Percentiles rank a stretch among this genome's conserved stretches.
Conservation (phyloP, 1,139 yeast genomes). For the Saccharomyces pastorianus region DNA sequence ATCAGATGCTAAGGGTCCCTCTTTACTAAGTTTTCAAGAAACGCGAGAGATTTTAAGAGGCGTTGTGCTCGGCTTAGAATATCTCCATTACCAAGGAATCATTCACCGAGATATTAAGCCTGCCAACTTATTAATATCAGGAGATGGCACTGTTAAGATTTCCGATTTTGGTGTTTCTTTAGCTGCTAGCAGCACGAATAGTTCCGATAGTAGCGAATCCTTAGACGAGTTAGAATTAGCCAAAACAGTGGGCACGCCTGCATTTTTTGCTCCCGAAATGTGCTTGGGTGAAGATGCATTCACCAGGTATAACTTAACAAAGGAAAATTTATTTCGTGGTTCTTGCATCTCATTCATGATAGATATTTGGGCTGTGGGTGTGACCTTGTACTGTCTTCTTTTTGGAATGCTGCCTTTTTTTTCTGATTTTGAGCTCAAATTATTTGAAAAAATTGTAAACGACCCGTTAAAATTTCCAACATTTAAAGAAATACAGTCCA, state of each 20-base stretch:
- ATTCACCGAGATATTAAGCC: constrained; percentile 97
- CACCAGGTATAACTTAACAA: constrained; percentile 11
- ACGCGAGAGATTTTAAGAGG: constrained; percentile 73
- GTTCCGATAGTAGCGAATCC: constrained; percentile 35
- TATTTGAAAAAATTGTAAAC: constrained; percentile 75
- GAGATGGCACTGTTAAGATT: constrained; percentile 73
- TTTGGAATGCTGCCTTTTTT: constrained; percentile 87
- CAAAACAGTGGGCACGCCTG: constrained; percentile 87
- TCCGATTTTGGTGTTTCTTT: constrained; percentile 96
- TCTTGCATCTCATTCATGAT: constrained; percentile 45
- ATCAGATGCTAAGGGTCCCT: constrained; percentile 47
- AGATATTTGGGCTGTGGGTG: constrained; percentile 96
- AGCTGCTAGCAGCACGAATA: constrained; percentile 52
- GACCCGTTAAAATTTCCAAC: constrained; percentile 57
- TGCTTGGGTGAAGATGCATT: constrained; percentile 27
- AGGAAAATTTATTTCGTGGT: constrained; percentile 30
- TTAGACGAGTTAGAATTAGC: constrained; percentile 71
- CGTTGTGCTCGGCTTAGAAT: constrained; percentile 83
- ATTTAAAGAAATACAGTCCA: constrained; percentile 35
- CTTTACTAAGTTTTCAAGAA: constrained; percentile 57
- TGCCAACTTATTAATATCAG: constrained; percentile 73
- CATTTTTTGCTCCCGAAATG: constrained; percentile 41
- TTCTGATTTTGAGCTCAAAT: constrained; percentile 79
- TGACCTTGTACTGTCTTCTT: constrained; percentile 78
- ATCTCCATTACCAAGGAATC: constrained; percentile 85